Base-by-base conservation (phyloP, 129 eudicot genomes). In the Saposhnikovia divaricata region DNA sequence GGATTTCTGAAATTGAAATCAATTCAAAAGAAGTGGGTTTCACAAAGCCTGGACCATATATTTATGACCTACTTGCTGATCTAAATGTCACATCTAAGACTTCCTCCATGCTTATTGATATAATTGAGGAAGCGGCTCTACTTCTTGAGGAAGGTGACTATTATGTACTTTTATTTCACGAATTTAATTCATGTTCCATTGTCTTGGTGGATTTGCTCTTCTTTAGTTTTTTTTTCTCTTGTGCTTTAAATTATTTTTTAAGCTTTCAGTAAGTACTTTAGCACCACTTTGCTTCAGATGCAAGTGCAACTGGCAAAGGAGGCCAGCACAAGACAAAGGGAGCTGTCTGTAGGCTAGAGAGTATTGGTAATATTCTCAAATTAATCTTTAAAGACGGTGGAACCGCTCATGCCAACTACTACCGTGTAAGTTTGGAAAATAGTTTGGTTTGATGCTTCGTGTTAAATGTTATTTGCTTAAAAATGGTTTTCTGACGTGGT, bases 111-210 rank as follows among this genome's bases (percentile, higher is more conserved):
- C 97, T 95, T 72, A 84, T 84, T 79, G 86, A 84, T 79, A 88
- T 83, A 76, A 86, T 90, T 84, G 98, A 90, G 83, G 89, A 90
- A 86, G 97, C 97, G 78, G 78, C 86, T 72, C 8, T 77, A 78
- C 94, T 95, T 81, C 97, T 95, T 43, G 96, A 95, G 82, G 98
- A 95, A 90, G 98, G 98, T 92, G 84, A 75, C 37, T 39, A 10
- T n/a, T 23, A 61, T 43, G 11, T 73, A 23, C 31, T 73, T 42
- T 38, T 8, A 6, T 16, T 72, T 23, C 2, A 42, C 11, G 39
- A 10, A 15, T 23, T 18, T 34, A 9, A 42, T 39, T 68, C 4
- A 71, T 71, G 25, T 40, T 73, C 19, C 23, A 15, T 25, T 23
- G 16, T 46, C 25, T 25, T 6, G 46, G 61, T 18, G 11, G 28